These are phyloP conservation scores for Leccinum disarticulatum DNA, from an alignment of 768 basidiomycete genomes.

Conservation along the genomic window DNA sequence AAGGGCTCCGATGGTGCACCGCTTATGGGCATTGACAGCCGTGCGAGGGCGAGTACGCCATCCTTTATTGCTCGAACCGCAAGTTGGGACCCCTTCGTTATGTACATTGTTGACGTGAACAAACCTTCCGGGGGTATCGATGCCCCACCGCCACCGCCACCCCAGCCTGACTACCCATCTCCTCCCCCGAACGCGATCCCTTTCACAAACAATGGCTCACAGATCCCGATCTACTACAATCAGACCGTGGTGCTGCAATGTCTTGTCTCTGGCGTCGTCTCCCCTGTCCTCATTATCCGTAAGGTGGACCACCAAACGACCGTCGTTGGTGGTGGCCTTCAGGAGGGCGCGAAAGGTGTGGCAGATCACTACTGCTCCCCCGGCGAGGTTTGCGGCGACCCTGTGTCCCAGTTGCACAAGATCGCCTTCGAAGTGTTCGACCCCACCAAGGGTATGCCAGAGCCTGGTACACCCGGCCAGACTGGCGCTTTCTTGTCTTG, in stretches of 20 bases:
- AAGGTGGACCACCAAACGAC: constrained; percentile 90
- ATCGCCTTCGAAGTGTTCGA: constrained; percentile 93
- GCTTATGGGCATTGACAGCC: constrained; percentile 76
- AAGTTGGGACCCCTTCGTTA: constrained; percentile 93
- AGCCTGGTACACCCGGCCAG: constrained; percentile 73
- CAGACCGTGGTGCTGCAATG: constrained; percentile 95
- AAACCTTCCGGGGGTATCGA: constrained; percentile 78
- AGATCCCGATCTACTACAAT: constrained; percentile 94
- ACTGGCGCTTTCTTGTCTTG: constrained; percentile 86
- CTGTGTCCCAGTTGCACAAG: constrained; percentile 94
- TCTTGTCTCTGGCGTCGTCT: constrained; percentile 89
- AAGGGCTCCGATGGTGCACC: constrained; percentile 91
- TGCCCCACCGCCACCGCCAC: constrained; percentile 76
- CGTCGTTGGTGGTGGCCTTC: constrained; percentile 87
- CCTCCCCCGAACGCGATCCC: constrained; percentile 90
- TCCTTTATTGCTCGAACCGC: constrained; percentile 89
- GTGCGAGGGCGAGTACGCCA: constrained; percentile 67
- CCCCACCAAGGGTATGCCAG: constrained; percentile 61
- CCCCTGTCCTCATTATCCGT: constrained; percentile 90
- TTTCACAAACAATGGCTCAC: constrained; percentile 78
- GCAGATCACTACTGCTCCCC: constrained; percentile 79
- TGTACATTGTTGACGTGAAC: constrained; percentile 95
- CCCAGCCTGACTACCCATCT: constrained; percentile 86
- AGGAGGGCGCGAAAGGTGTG: constrained; percentile 83
- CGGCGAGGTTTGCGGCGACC: constrained; percentile 90